A percentile compares a stretch with the other conserved stretches of the same genome.
phyloP scores from a whole-genome alignment of 2,329 filamentous ascomycete genomes.

The Sporothrix curviconia region DNA sequence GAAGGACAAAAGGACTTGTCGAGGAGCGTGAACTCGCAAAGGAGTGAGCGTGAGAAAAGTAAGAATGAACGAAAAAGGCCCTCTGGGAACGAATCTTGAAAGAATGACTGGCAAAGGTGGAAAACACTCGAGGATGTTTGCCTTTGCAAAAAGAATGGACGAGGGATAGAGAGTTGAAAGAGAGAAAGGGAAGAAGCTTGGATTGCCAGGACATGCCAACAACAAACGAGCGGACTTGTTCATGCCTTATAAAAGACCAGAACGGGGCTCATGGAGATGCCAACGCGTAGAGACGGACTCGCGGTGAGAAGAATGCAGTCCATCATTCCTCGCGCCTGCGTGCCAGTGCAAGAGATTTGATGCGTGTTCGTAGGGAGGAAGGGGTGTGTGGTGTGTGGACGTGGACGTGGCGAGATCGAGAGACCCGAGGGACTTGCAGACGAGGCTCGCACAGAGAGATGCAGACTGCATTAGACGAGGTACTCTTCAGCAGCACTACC shows the following conservation, averaged over 20 bases:
- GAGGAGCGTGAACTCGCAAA: slow-evolving; percentile 1
- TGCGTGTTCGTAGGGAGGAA: slow-evolving; percentile 16
- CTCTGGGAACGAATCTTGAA: slow-evolving; percentile 4
- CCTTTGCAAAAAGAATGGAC: slow-evolving; percentile 15
- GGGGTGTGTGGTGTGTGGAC: too few relatives aligned
- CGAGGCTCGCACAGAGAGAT: background rate
- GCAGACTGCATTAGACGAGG: background rate
- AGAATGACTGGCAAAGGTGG: slow-evolving; percentile 12
- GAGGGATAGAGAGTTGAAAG: slow-evolving; percentile 5
- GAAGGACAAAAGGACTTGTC: background rate
- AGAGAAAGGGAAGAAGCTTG: slow-evolving; percentile 13
- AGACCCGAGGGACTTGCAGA: background rate
- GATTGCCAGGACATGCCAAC: slow-evolving; percentile 16
- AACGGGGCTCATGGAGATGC: slow-evolving; percentile 13
- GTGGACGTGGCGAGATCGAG: slow-evolving; percentile 3
- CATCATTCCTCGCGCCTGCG: slow-evolving; percentile 17
- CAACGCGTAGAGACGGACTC: slow-evolving; percentile 15
- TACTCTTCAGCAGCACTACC: background rate
- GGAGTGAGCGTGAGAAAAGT: background rate
- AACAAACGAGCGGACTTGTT: slow-evolving; percentile 10
- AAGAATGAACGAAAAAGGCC: slow-evolving; percentile 3
- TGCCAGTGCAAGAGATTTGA: slow-evolving; percentile 16
- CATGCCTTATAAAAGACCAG: slow-evolving; percentile 17
- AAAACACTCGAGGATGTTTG: background rate
- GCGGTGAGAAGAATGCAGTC: slow-evolving; percentile 12